Percentiles rank a stretch among this genome's conserved stretches.
Evolutionary conservation across 108 stramenopile species (phyloP).

Genomic region (Chaetoceros muelleri): DNA sequence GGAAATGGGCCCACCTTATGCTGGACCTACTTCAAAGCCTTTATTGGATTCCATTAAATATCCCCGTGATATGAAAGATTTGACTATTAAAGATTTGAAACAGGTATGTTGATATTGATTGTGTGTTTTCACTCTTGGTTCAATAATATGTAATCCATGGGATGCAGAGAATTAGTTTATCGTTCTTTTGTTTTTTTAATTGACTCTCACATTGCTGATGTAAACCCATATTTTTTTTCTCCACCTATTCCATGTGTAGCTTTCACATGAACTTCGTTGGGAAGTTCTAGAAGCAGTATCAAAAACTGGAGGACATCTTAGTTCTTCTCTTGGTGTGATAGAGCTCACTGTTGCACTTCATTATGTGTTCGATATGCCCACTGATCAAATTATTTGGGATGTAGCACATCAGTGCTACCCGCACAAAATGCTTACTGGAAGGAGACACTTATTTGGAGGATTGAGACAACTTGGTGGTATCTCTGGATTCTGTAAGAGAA

Average conservation of each 20-base stretch:
- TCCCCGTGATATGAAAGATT: slow-evolving; percentile 82
- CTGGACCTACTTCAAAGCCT: slow-evolving; percentile 81
- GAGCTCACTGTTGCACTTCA: slow-evolving; percentile 95
- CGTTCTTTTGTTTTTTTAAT: background rate
- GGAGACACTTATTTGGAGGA: slow-evolving; percentile 68
- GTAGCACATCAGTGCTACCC: slow-evolving; percentile 97
- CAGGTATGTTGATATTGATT: slow-evolving; percentile 25
- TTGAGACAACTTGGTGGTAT: slow-evolving; percentile 87
- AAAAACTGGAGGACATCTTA: slow-evolving; percentile 95
- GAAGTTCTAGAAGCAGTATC: slow-evolving; percentile 89
- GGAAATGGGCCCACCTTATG: slow-evolving; percentile 54
- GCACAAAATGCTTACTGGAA: slow-evolving; percentile 95
- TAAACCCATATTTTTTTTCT: background rate
- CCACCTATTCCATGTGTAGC: slow-evolving; percentile 17
- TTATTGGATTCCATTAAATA: slow-evolving; percentile 77
- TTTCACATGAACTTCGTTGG: slow-evolving; percentile 92
- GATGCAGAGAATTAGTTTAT: background rate
- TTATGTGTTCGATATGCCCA: slow-evolving; percentile 96
- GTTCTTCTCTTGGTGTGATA: slow-evolving; percentile 86
- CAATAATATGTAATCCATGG: background rate
- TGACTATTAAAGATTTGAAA: slow-evolving; percentile 83
- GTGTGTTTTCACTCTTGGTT: background rate
- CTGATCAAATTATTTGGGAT: slow-evolving; percentile 97
- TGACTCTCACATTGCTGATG: background rate
- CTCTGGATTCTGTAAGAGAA: slow-evolving; percentile 91